Evolutionary conservation across 1,284 basidiomycete genomes (phyloP), one percentile per base, ranked within the genome.

Genomic region (Ustilago esculenta): DNA sequence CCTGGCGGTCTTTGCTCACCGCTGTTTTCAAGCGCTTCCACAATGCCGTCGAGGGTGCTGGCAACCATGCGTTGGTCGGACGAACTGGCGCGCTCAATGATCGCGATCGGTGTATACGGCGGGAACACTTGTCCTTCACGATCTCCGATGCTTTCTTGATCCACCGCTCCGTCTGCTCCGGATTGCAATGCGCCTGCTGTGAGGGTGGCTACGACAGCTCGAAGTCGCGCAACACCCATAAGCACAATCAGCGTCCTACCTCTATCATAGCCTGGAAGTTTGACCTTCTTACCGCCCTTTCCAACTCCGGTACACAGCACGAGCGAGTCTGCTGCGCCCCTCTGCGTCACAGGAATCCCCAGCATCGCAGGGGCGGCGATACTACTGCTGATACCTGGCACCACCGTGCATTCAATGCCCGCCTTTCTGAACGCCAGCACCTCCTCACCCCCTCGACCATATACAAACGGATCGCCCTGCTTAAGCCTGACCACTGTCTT

Each of bases 401-500:
- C 86, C 53, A 98, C 87, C 37, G 91, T 85, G 1, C 90, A 87
- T 66, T 92, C 89, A 79, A 90, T 90, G 0, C 93, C 94, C 44
- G 89, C 89, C 47, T 87, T 84, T 12, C 92, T 88, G 87, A 97
- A 95, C 82, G 91, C 92, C 17, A 97, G 85, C 1, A 98, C 88
- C 83, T 98, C 95, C 81, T 98, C 95, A 11, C 94, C 94, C 0
- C 91, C 91, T 20, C 95, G 88, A 3, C 92, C 95, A 79, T 96
- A 98, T 0, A 98, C 88, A 25, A 91, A 90, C 1, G 95, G 95
- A 81, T 98, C 95, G 24, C 95, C 95, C 85, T 98, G 95, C 84
- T 98, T 98, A 14, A 98, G 86, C 32, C 95, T 86, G 20, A 98
- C 91, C 27, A 98, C 94, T 3, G 88, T 90, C 75, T 93, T 85